Percentiles rank a stretch among this genome's conserved stretches.
Evolutionary conservation across 2,329 filamentous ascomycete genomes (phyloP).

Genomic region (Rhinocladiella similis): DNA sequence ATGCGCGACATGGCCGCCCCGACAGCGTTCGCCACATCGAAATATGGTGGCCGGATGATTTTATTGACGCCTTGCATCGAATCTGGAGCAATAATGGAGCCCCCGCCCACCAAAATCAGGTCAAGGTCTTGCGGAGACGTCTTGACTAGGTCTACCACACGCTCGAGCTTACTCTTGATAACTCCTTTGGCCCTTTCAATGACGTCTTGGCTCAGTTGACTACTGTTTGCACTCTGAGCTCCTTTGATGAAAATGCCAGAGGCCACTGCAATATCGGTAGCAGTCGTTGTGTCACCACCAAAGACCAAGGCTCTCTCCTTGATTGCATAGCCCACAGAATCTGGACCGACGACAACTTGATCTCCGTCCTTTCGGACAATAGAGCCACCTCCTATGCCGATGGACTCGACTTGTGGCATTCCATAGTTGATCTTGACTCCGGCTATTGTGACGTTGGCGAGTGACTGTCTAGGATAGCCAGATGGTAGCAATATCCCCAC

Average conservation of each 20-base stretch:
- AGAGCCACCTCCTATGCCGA: constrained; percentile 57
- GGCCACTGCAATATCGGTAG: constrained; percentile 53
- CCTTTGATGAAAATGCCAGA: constrained; percentile 30
- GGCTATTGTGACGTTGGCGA: constrained; percentile 58
- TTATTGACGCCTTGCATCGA: constrained; percentile 48
- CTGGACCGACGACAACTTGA: constrained; percentile 52
- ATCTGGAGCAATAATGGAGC: constrained; percentile 53
- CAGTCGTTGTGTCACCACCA: constrained; percentile 54
- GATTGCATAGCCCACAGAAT: constrained; percentile 55
- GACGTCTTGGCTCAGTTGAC: constrained; percentile 9
- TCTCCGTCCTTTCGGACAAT: constrained; percentile 28
- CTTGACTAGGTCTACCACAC: constrained; percentile 57
- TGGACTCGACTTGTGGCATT: constrained; percentile 56
- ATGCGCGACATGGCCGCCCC: constrained; percentile 61
- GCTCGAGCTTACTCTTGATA: constrained; percentile 47
- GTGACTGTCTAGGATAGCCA: constrained; percentile 62
- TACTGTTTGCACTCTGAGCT: constrained; percentile 32
- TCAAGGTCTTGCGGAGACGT: constrained; percentile 49
- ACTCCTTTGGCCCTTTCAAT: constrained; percentile 34
- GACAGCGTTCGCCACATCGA: constrained; percentile 60
- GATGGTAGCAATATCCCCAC: constrained; percentile 61
- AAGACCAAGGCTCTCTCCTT: constrained; percentile 50
- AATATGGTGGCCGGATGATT: constrained; percentile 49
- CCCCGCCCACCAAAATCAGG: constrained; percentile 59
- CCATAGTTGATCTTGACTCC: constrained; percentile 61